phyloP scores from a whole-genome alignment of 2,329 filamentous ascomycete genomes.

The Trichoderma asperellum region DNA sequence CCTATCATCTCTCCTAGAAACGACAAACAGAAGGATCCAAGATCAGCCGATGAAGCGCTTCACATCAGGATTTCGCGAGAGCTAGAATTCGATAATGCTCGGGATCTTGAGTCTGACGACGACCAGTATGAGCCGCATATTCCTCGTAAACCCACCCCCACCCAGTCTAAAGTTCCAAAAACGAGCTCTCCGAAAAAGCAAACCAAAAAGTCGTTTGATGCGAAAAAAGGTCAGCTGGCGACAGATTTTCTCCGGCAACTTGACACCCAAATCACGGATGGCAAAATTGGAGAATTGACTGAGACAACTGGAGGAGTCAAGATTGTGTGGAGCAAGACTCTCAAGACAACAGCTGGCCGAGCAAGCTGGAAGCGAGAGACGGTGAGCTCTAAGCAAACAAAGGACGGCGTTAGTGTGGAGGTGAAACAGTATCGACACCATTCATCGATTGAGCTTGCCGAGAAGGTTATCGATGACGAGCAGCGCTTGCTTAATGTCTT shows the following conservation, averaged over 20 bases:
- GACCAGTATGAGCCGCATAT: conserved; percentile 68
- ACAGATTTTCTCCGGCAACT: conserved; percentile 68
- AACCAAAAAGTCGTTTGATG: conserved; percentile 64
- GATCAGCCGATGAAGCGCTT: conserved; percentile 41
- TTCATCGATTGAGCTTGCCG: conserved; percentile 83
- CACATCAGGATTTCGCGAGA: conserved; percentile 59
- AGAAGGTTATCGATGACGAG: conserved; percentile 82
- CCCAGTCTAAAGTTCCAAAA: not conserved
- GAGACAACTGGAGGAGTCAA: conserved; percentile 69
- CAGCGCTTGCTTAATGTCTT: conserved; percentile 82
- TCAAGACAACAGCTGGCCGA: conserved; percentile 77
- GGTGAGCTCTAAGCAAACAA: conserved; percentile 41
- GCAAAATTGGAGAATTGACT: conserved; percentile 62
- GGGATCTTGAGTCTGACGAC: conserved; percentile 61
- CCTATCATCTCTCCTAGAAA: not conserved
- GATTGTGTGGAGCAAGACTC: conserved; percentile 75
- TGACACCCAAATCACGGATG: conserved; percentile 65
- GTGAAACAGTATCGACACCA: conserved; percentile 55
- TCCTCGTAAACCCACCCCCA: conserved; percentile 48
- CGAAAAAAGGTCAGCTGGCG: conserved; percentile 65
- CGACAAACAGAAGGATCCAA: conserved; percentile 30
- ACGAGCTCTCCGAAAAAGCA: conserved; percentile 40
- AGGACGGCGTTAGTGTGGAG: conserved; percentile 34
- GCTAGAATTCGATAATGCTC: conserved; percentile 61
- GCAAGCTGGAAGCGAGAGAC: conserved; percentile 72